These are phyloP conservation scores for Termitomyces sp. DNA, from an alignment of 768 basidiomycete genomes.

Conservation along the genomic window DNA sequence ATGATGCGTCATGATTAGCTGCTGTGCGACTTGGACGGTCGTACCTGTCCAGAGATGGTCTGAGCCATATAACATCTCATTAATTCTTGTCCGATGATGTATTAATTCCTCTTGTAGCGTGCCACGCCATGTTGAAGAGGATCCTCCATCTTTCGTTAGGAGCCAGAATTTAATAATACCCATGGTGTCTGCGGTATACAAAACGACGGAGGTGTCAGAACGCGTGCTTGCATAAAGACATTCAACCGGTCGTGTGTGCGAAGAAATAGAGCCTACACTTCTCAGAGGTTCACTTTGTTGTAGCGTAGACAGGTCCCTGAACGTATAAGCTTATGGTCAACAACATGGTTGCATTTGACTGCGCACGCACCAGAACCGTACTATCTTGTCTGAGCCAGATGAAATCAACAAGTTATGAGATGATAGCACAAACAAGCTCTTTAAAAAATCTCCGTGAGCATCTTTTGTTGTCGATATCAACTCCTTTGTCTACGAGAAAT, in stretches of 20 bases:
- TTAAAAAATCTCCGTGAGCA: slow-evolving; percentile 90
- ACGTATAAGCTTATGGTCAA: background rate
- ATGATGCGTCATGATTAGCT: background rate
- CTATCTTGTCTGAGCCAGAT: slow-evolving; percentile 83
- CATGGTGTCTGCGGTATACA: slow-evolving; percentile 92
- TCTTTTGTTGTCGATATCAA: slow-evolving; percentile 58
- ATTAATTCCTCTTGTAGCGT: slow-evolving; percentile 49
- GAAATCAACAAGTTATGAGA: slow-evolving; percentile 67
- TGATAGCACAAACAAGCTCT: slow-evolving; percentile 71
- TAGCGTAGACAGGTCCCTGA: slow-evolving; percentile 61
- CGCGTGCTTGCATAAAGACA: slow-evolving; percentile 53
- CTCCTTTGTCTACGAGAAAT: slow-evolving; percentile 52
- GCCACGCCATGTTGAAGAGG: slow-evolving; percentile 42
- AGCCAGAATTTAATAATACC: slow-evolving; percentile 84
- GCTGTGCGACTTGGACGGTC: background rate
- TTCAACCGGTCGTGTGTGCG: slow-evolving; percentile 87
- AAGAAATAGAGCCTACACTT: slow-evolving; percentile 65
- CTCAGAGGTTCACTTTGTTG: slow-evolving; percentile 34
- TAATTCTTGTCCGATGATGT: slow-evolving; percentile 81
- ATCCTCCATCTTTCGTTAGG: slow-evolving; percentile 38
- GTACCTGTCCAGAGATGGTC: slow-evolving; percentile 88
- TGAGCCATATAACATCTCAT: slow-evolving; percentile 60
- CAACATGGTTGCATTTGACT: background rate
- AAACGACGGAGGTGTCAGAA: slow-evolving; percentile 39
- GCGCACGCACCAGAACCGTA: slow-evolving; percentile 76